Conservation (phyloP, 2,329 filamentous ascomycete species). For the Metarhizium sp. region DNA sequence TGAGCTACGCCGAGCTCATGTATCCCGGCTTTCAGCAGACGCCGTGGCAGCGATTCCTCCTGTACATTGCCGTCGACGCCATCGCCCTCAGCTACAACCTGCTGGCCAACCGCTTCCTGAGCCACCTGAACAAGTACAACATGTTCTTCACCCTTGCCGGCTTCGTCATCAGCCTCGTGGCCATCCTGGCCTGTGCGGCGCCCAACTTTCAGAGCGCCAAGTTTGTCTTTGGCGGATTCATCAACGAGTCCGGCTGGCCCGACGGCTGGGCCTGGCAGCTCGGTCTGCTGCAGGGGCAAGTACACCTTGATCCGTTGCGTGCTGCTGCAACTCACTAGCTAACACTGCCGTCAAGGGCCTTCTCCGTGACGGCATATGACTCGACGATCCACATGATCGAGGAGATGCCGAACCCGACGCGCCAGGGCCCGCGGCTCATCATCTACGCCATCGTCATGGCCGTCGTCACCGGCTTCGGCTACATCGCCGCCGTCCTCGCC, state of each 20-base stretch:
- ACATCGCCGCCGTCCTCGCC: slow-evolving; percentile 54
- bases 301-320: slow-evolving; percentile 27
- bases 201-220: slow-evolving; percentile 54
- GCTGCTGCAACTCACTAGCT: background rate
- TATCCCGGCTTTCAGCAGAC: slow-evolving; percentile 46
- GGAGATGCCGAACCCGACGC: slow-evolving; percentile 45
- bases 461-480: slow-evolving; percentile 51
- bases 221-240: slow-evolving; percentile 59
- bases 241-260: slow-evolving; percentile 60
- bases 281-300: slow-evolving; percentile 37
- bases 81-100: slow-evolving; percentile 54
- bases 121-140: slow-evolving; percentile 55
- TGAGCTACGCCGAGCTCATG: slow-evolving; percentile 56
- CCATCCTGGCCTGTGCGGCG: slow-evolving; percentile 54
- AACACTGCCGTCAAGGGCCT: background rate
- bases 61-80: slow-evolving; percentile 56
- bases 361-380: slow-evolving; percentile 27
- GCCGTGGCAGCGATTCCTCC: slow-evolving; percentile 63
- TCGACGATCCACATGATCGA: slow-evolving; percentile 39
- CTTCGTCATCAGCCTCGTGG: slow-evolving; percentile 60
- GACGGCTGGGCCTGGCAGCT: slow-evolving; percentile 52
- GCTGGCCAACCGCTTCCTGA: slow-evolving; percentile 45
- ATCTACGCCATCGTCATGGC: slow-evolving; percentile 54
- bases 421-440: slow-evolving; percentile 56
- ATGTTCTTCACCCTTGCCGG: slow-evolving; percentile 63